Evolutionary conservation across 345 rosid genomes (phyloP), one percentile per base, ranked within the genome.

Genomic region (Viola odorata): DNA sequence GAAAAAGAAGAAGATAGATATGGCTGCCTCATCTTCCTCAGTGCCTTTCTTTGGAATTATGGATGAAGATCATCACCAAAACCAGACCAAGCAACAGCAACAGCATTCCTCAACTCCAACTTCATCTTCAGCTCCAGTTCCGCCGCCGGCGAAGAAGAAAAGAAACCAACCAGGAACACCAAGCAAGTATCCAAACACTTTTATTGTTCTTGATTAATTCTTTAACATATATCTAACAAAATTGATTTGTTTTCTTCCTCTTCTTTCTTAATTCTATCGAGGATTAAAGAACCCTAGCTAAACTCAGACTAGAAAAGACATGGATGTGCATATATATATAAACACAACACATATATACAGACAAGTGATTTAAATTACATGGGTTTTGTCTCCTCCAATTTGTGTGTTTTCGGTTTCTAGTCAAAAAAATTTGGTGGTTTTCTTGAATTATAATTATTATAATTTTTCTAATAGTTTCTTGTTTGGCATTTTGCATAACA

Each of bases 91-190:
- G 58, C 81, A 23, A 23, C 32, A 23, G 2, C 32, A 23, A 23
- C 32, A 73, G 9, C 79, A 74, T 76, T 77, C 87, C 45, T 68
- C 90, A 57, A 61, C 81, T 41, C 74, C 70, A 55, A 72, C 81
- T 71, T 69, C 84, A 54, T 63, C 70, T 56, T 71, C 75, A 58
- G 63, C 84, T 7, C 79, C 68, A 47, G 67, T 73, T 32, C 75
- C 74, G 50, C 85, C 78, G 55, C 78, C 85, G 6, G 91, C 63
- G 76, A 87, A 81, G 80, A 87, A 80, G 70, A 82, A 67, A 66
- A 74, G 95, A 78, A 87, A 87, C 69, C 95, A 85, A 58, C 91
- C 95, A 56, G 88, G 91, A 78, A 80, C 78, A 60, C 88, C 95
- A 73, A 78, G 95, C 80, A 85, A 79, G 88, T 84, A 77, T 57